Evolutionary conservation across 2,329 filamentous ascomycete species (phyloP), one percentile per base, ranked within the genome.

Genomic region (Chaetothyriales sp.): DNA sequence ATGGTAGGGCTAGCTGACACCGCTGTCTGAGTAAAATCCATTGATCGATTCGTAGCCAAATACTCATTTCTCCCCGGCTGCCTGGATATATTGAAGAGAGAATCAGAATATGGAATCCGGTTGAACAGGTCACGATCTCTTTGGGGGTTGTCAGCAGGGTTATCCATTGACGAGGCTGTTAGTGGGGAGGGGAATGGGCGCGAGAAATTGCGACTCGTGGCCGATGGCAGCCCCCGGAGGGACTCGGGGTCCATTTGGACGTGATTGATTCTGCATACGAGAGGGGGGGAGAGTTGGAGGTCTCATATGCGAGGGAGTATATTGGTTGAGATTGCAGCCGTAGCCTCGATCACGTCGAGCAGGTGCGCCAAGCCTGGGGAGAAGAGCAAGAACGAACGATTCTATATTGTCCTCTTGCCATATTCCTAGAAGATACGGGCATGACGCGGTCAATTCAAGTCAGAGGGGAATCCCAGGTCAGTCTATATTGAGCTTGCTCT

Each of bases 151-250:
- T 28, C 44, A 25, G 52, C 44, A 25, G 52, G 29, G 28, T 50
- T 49, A 9, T 46, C 47, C 33, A 50, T 20, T 4, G 25, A 46
- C 22, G 43, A 37, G 20, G 47, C 49, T 8, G 48, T 33, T 37
- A 49, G 28, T 10, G 52, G 55, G 48, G 53, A 57, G 10, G 43
- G 48, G 29, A 56, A 47, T 3, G 53, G 51, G 43, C 54, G 52
- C 20, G 54, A 58, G 54, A 58, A 58, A 47, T 58, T 58, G 15
- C 51, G 56, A 29, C 50, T 53, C 8, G 53, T 9, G 4, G 33
- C 33, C 15, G 33, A 15, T 40, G 15, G 33, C 33, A 40, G 33
- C 33, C 33, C 33, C 33, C 33, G 8, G 5, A 15, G 33, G 33
- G 33, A 15, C 33, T 40, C 10, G 33, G 33, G 10, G 33, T 40